phyloP scores from a whole-genome alignment of 169 alveolate genomes.

The Perkinsus marinus region DNA sequence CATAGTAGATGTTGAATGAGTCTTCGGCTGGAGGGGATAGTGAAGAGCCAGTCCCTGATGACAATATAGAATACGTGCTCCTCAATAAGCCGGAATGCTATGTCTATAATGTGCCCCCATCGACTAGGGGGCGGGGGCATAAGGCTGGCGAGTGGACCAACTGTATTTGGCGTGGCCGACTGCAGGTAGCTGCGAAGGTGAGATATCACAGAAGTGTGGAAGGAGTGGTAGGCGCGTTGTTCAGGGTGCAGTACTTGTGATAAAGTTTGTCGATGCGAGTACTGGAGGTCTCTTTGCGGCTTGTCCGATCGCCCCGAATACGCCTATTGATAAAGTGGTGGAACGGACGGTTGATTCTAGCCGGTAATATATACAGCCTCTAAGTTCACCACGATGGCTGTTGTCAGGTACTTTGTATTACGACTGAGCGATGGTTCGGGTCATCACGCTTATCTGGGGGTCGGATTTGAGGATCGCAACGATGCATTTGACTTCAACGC shows the following conservation, averaged over 20 bases:
- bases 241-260: neutral
- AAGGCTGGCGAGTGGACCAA: constrained; percentile 20
- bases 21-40: neutral
- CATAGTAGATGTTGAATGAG: neutral
- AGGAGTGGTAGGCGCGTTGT: neutral
- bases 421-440: constrained; percentile 17
- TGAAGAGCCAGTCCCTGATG: neutral
- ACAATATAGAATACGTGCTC: constrained; percentile 1
- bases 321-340: constrained; percentile 4
- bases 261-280: constrained; percentile 3
- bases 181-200: constrained; percentile 11
- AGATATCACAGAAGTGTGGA: neutral
- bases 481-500: constrained; percentile 23
- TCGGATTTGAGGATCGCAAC: constrained; percentile 18
- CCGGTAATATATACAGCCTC: neutral
- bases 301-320: constrained; percentile 17
- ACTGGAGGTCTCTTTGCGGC: constrained; percentile 15
- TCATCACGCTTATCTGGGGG: constrained; percentile 13
- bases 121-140: neutral
- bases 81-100: constrained; percentile 6
- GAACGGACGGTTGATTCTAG: constrained; percentile 3
- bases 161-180: constrained; percentile 8
- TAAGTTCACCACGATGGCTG: neutral
- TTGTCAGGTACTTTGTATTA: constrained; percentile 11
- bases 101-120: constrained; percentile 17